Percentiles rank a stretch among this genome's conserved stretches.
phyloP scores from a whole-genome alignment of 768 basidiomycete species.

The Saitozyma podzolica region DNA sequence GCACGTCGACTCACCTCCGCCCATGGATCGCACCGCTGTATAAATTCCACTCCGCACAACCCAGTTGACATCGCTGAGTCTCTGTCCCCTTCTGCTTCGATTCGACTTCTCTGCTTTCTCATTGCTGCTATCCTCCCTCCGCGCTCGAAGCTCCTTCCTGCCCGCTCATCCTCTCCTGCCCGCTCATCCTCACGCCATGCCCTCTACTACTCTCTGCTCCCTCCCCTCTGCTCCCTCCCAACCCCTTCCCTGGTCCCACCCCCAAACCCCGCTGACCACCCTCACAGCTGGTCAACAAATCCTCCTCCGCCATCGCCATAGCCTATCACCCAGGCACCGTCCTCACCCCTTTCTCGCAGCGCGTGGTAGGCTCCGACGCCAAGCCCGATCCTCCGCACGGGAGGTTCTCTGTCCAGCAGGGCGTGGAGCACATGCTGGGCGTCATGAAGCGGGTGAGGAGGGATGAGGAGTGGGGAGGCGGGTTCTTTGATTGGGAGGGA shows the following conservation, averaged over 20 bases:
- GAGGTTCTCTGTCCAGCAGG: conserved; percentile 49
- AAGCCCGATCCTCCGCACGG: conserved; percentile 49
- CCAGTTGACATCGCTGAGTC: too few species aligned
- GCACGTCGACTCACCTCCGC: too few species aligned
- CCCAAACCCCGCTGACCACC: conserved; percentile 3
- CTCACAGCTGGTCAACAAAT: conserved; percentile 41
- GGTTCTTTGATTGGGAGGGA: conserved; percentile 51
- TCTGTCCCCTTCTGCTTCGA: too few species aligned
- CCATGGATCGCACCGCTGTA: too few species aligned
- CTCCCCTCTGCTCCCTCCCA: neutral
- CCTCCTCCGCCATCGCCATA: conserved; percentile 51
- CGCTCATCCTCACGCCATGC: neutral
- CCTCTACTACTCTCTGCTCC: conserved; percentile 1
- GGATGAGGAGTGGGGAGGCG: conserved; percentile 34
- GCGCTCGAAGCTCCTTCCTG: too few species aligned
- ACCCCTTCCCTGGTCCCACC: too few species aligned
- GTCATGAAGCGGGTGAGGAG: conserved; percentile 38
- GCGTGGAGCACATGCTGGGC: conserved; percentile 39
- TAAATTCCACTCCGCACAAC: too few species aligned
- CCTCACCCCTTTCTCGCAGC: conserved; percentile 46
- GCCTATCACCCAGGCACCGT: conserved; percentile 53
- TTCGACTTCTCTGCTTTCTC: neutral
- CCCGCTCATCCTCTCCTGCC: neutral
- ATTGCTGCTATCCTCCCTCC: too few species aligned
- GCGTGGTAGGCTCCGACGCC: conserved; percentile 43